phyloP scores from a whole-genome alignment of 2,329 filamentous ascomycete genomes.

The Simplicillium aogashimaense region DNA sequence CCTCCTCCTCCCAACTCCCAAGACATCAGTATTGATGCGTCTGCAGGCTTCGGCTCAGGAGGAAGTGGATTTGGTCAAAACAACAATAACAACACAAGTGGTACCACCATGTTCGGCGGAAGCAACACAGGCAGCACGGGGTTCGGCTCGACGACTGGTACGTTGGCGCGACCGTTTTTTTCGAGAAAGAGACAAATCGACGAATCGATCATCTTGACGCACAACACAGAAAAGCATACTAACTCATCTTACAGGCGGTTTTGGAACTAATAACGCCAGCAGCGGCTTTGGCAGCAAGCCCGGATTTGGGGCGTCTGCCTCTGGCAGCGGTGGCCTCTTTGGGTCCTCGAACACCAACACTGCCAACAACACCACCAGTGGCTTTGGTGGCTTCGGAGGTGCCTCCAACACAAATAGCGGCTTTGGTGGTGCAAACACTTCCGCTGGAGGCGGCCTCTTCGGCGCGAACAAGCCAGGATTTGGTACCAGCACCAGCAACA shows the following conservation, averaged over 20 bases:
- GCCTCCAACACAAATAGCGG: slow-evolving; percentile 21
- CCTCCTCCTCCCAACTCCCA: slow-evolving; percentile 7
- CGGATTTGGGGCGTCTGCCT: slow-evolving; percentile 38
- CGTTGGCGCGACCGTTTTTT: slow-evolving; percentile 10
- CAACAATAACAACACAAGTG: slow-evolving; percentile 12
- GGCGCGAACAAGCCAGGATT: slow-evolving; percentile 43
- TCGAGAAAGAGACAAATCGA: slow-evolving; percentile 10
- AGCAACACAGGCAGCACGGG: slow-evolving; percentile 19
- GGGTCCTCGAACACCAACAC: slow-evolving; percentile 29
- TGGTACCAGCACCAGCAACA: slow-evolving; percentile 28
- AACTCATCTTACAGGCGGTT: slow-evolving; percentile 18
- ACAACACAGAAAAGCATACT: slow-evolving; percentile 6
- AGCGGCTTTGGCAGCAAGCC: slow-evolving; percentile 34
- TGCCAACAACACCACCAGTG: slow-evolving; percentile 20
- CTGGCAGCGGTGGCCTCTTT: slow-evolving; percentile 31
- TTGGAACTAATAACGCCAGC: slow-evolving; percentile 16
- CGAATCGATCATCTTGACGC: slow-evolving; percentile 4
- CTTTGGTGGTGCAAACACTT: slow-evolving; percentile 22
- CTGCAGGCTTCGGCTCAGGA: slow-evolving; percentile 27
- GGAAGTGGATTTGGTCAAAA: slow-evolving; percentile 17
- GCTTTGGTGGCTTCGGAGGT: slow-evolving; percentile 30
- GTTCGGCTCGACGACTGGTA: slow-evolving; percentile 25
- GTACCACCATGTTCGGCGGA: slow-evolving; percentile 35
- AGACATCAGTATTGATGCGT: slow-evolving; percentile 12
- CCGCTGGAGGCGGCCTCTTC: slow-evolving; percentile 40